Evolutionary conservation across 129 eudicot species (phyloP).

Genomic region (Pittosporum tobira): DNA sequence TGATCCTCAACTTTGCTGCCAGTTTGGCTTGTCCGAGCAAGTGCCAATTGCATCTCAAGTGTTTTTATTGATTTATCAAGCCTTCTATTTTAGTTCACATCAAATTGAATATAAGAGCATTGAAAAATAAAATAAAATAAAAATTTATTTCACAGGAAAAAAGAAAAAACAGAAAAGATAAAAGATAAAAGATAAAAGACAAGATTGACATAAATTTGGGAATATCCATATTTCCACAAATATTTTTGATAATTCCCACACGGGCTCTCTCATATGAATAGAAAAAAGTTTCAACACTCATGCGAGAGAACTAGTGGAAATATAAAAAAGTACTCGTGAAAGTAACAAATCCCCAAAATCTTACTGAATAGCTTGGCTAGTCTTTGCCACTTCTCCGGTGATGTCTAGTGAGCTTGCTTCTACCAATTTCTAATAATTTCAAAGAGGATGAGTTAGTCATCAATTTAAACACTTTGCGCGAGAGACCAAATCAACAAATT

Average conservation of each 20-base stretch:
- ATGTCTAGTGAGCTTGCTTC: constrained; percentile 40
- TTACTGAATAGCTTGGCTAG: constrained; percentile 64
- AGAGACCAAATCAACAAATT: too few relatives aligned
- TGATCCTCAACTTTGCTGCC: constrained; percentile 15
- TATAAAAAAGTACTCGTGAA: too few relatives aligned
- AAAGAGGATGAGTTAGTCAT: not conserved
- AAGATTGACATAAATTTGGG: too few relatives aligned
- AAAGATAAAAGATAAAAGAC: too few relatives aligned
- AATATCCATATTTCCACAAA: too few relatives aligned
- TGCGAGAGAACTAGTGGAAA: too few relatives aligned
- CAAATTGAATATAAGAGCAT: not conserved
- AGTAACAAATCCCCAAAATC: too few relatives aligned
- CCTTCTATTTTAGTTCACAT: constrained; percentile 19
- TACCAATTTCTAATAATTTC: constrained; percentile 34
- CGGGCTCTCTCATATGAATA: too few relatives aligned
- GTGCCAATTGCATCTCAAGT: constrained; percentile 44
- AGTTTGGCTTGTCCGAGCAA: constrained; percentile 21
- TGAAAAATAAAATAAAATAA: not conserved
- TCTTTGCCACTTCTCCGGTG: constrained; percentile 46
- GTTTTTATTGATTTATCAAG: constrained; percentile 46
- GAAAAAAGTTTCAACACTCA: too few relatives aligned
- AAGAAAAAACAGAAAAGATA: not conserved
- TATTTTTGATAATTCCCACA: too few relatives aligned
- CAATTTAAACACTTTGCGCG: too few relatives aligned
- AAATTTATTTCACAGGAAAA: not conserved